phyloP scores from a whole-genome alignment of 2,329 filamentous ascomycete species.

The Neofusicoccum sp. region DNA sequence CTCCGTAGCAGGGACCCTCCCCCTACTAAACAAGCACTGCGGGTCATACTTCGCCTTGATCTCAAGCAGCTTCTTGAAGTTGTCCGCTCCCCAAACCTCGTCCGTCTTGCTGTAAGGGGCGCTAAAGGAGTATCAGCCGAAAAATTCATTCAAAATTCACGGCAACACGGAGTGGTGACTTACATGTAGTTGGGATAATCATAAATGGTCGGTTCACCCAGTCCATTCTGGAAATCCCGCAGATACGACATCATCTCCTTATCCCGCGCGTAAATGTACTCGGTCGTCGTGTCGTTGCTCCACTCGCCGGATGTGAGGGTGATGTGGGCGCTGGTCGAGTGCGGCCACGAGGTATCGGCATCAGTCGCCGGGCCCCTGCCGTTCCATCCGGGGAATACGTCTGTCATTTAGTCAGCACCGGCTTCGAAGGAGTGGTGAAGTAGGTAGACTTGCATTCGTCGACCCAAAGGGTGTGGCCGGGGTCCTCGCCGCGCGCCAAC shows the following conservation, averaged over 20 bases:
- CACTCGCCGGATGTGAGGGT: constrained; percentile 17
- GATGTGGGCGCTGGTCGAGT: constrained; percentile 15
- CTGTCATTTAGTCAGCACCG: neutral
- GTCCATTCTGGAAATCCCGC: constrained; percentile 11
- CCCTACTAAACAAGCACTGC: constrained; percentile 11
- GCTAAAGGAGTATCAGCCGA: neutral
- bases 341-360: constrained; percentile 9
- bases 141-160: neutral
- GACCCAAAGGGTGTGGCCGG: constrained; percentile 17
- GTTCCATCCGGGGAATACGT: constrained; percentile 17
- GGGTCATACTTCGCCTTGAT: constrained; percentile 20
- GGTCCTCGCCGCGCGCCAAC: constrained; percentile 15
- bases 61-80: constrained; percentile 2
- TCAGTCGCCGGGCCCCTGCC: constrained; percentile 3
- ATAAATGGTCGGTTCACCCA: constrained; percentile 7
- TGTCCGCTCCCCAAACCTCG: constrained; percentile 10
- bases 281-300: constrained; percentile 11
- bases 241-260: constrained; percentile 15
- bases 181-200: constrained; percentile 21
- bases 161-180: neutral
- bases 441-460: constrained; percentile 2
- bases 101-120: constrained; percentile 13
- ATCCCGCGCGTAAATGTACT: constrained; percentile 10
- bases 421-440: neutral
- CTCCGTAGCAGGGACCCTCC: constrained; percentile 1